A percentile compares a stretch with the other conserved stretches of the same genome.
Conservation (phyloP, 1,139 yeast genomes). For the Meyerozyma elateridarum region DNA sequence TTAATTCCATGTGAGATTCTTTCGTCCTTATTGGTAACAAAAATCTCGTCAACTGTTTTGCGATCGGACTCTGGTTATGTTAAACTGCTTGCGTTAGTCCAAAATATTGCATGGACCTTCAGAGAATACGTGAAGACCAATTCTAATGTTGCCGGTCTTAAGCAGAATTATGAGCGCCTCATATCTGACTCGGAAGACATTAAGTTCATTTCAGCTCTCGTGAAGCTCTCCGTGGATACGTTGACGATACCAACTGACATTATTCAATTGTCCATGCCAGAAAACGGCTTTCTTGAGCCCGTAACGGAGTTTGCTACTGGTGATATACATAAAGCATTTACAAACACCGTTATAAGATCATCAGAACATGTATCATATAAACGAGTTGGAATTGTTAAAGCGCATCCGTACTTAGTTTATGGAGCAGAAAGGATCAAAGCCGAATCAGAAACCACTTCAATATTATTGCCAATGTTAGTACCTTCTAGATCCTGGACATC, state of each 20-base stretch:
- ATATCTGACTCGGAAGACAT: conserved; percentile 20
- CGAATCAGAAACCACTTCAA: conserved; percentile 13
- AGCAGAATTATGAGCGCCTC: conserved; percentile 11
- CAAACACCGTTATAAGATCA: conserved; percentile 5
- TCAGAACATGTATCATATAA: conserved; percentile 2
- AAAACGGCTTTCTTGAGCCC: background rate
- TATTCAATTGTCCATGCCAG: conserved; percentile 7
- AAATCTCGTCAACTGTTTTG: conserved; percentile 18
- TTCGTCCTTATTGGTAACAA: conserved; percentile 19
- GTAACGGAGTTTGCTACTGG: background rate
- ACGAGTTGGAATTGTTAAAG: conserved; percentile 17
- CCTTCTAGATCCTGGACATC: conserved; percentile 37
- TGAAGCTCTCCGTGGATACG: conserved; percentile 18
- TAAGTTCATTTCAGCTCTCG: conserved; percentile 18
- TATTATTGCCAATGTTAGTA: conserved; percentile 35
- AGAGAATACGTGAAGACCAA: conserved; percentile 13
- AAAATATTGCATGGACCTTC: conserved; percentile 12
- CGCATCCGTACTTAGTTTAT: conserved; percentile 24
- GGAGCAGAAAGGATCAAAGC: conserved; percentile 14
- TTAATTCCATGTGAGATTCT: conserved; percentile 17
- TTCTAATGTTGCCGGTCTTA: conserved; percentile 9
- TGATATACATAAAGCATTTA: conserved; percentile 9
- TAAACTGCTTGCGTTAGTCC: conserved; percentile 15
- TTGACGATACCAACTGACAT: conserved; percentile 16
- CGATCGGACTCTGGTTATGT: conserved; percentile 15